These are phyloP conservation scores for Ulota crispa DNA, from an alignment of 225 moss, liverwort and hornwort genomes.

Conservation along the genomic window DNA sequence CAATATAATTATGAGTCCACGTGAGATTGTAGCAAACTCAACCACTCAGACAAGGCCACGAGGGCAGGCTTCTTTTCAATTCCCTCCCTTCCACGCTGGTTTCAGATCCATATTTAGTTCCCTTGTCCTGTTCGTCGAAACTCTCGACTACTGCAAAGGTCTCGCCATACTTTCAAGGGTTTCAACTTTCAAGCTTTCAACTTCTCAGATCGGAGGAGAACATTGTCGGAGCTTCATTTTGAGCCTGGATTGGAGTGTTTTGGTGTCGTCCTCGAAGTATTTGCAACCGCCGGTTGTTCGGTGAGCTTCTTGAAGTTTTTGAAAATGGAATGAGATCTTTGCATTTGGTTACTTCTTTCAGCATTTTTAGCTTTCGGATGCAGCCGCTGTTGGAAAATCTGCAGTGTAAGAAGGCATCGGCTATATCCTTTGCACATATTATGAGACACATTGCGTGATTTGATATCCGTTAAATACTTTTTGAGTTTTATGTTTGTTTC, in stretches of 20 bases:
- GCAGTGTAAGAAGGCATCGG: background rate
- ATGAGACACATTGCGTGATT: conserved; percentile 11
- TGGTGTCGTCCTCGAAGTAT: background rate
- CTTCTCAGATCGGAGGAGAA: background rate
- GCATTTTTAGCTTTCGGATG: too few species aligned
- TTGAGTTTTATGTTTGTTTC: background rate
- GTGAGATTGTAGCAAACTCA: background rate
- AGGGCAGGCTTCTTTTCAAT: background rate
- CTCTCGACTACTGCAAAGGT: background rate
- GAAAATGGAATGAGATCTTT: background rate
- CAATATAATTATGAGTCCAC: conserved; percentile 21
- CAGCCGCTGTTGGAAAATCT: background rate
- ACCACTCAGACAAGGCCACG: conserved; percentile 11
- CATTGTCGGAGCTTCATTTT: background rate
- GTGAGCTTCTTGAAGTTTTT: conserved; percentile 9
- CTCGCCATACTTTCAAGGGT: background rate
- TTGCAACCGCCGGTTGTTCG: background rate
- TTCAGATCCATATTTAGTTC: background rate
- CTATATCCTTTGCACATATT: background rate
- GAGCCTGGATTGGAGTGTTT: background rate
- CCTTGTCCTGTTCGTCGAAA: fast-evolving
- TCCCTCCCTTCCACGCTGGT: background rate
- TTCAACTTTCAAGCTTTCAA: background rate
- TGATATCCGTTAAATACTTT: background rate
- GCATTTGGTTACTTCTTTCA: background rate